Evolutionary conservation across 805 yeast species (phyloP), one percentile per base, ranked within the genome.

Genomic region (Komagataella populi): DNA sequence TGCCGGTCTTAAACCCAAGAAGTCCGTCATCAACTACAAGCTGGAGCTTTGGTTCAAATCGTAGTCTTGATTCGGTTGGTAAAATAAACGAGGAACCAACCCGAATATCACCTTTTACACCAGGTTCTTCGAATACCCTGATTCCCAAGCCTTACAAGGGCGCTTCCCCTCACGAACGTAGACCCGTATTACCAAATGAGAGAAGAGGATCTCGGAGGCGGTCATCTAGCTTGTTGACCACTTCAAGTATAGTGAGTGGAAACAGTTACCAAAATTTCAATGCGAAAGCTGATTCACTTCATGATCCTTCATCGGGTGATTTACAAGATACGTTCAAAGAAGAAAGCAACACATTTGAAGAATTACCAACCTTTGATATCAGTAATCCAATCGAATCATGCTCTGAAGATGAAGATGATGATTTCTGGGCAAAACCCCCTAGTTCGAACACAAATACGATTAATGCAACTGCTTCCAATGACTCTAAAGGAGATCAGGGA

Each of bases 101-200:
- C 1, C 60, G 55, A 20, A 61, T 69, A 10, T 59, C 68, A 10
- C 64, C 75, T 1, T 70, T 70, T 49, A 67, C 70, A 0, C 76
- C 75, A 10, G 74, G 71, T 0, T 70, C 73, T 1, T 66, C 72
- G 3, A 71, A 67, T 46, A 68, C 70, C 0, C 52, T 70, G 50
- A 66, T 70, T 5, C 75, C 76, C 2, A 72, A 70, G 50, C 74
- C 75, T 1, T 71, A 66, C 46, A 63, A 63, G 50, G 70, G 70
- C 6, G 65, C 63, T 3, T 48, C 43, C 18, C 48, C 50, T 6
- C 51, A 52, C 7, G 24, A 45, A 18, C n/a, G 22, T 12, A 45
- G 23, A 6, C 23, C 22, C 24, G 24, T 45, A 23, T 45, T 23
- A 7, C 12, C 22, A 4, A 18, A n/a, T 3, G 47, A 45, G 39